These are phyloP conservation scores for Epichloe scottii DNA, from an alignment of 2,329 filamentous ascomycete genomes.

Conservation along the genomic window DNA sequence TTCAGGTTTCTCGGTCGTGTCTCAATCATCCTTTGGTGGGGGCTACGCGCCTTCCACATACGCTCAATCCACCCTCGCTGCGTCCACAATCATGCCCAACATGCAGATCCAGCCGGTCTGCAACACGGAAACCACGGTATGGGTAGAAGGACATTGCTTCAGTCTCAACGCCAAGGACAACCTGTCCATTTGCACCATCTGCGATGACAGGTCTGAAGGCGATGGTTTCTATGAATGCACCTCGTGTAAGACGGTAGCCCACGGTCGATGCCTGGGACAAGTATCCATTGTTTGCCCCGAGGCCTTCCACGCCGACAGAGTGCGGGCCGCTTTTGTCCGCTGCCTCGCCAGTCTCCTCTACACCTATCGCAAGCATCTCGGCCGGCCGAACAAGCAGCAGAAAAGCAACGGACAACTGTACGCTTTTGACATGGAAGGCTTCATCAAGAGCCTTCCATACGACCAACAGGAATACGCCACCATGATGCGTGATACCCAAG, in stretches of 20 bases:
- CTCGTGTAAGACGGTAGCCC: constrained; percentile 46
- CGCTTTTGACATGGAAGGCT: constrained; percentile 53
- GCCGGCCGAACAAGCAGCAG: constrained; percentile 46
- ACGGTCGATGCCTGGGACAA: constrained; percentile 48
- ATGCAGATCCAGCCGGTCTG: constrained; percentile 67
- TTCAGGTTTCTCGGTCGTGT: constrained; percentile 47
- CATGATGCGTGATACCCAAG: constrained; percentile 56
- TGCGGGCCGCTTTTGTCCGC: constrained; percentile 51
- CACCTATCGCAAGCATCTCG: constrained; percentile 52
- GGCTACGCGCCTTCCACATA: constrained; percentile 76
- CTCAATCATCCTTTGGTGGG: constrained; percentile 55
- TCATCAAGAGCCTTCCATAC: constrained; percentile 50
- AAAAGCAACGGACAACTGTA: constrained; percentile 47
- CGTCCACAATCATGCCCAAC: constrained; percentile 77
- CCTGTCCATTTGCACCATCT: constrained; percentile 55
- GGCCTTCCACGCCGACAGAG: constrained; percentile 49
- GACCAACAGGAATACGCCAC: constrained; percentile 52
- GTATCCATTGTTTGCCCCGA: constrained; percentile 51
- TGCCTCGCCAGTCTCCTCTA: constrained; percentile 54
- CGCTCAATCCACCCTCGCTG: constrained; percentile 73
- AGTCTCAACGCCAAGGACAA: constrained; percentile 49
- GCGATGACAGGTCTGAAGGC: constrained; percentile 58
- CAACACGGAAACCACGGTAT: constrained; percentile 68
- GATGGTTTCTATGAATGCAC: constrained; percentile 67
- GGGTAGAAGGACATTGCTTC: constrained; percentile 78